A percentile compares a stretch with the other conserved stretches of the same genome.
These are phyloP conservation scores for Leccinellum albellum DNA, from an alignment of 768 basidiomycete genomes.

Conservation along the genomic window DNA sequence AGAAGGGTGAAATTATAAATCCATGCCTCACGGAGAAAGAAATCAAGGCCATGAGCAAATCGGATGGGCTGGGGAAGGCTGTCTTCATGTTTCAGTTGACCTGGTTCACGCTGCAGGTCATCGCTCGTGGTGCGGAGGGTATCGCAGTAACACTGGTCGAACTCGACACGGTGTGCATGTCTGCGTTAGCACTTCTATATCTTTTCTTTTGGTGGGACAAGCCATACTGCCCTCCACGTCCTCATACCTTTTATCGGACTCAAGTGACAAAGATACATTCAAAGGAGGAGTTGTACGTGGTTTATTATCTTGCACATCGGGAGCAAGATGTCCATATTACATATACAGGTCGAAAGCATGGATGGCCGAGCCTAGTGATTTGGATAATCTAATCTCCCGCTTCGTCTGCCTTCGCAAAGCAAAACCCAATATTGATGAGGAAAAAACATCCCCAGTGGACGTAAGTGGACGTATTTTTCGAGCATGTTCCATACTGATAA, in stretches of 20 bases:
- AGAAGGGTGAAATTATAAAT: neutral
- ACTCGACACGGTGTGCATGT: neutral
- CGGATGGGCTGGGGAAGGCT: neutral
- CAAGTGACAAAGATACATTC: neutral
- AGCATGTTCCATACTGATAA: neutral
- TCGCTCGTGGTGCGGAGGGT: neutral
- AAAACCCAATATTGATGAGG: neutral
- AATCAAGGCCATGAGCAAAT: neutral
- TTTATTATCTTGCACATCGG: neutral
- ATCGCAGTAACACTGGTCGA: neutral
- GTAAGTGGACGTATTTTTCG: neutral
- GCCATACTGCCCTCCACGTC: neutral
- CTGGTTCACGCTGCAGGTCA: neutral
- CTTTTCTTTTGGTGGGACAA: neutral
- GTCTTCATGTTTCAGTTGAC: neutral
- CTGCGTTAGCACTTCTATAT: neutral
- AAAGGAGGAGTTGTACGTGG: neutral
- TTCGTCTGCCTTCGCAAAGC: neutral
- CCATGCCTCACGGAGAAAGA: neutral
- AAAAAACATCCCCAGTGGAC: neutral
- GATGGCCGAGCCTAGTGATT: neutral
- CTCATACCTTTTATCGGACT: neutral
- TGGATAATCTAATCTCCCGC: neutral
- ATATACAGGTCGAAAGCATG: neutral
- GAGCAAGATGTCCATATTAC: neutral